These are phyloP conservation scores for Diatrype stigma DNA, from an alignment of 2,329 filamentous ascomycete genomes.

Conservation along the genomic window DNA sequence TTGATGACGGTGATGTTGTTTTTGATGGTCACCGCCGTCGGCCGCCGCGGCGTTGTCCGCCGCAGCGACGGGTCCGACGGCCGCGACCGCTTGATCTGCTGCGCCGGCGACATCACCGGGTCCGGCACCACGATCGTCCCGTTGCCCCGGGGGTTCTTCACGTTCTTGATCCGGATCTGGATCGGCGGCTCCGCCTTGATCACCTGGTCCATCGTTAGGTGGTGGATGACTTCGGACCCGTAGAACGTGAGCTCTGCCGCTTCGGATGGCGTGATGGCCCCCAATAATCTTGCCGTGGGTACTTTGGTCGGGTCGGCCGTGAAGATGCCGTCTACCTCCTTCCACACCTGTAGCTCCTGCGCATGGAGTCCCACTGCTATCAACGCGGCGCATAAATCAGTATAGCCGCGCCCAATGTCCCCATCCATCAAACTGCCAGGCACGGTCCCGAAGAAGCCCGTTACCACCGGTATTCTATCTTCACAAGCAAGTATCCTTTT, in stretches of 20 bases:
- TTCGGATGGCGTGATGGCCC: slow-evolving; percentile 87
- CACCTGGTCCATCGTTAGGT: slow-evolving; percentile 96
- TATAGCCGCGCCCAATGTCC: slow-evolving; percentile 92
- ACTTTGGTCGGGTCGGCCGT: slow-evolving; percentile 78
- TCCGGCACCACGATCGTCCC: slow-evolving; percentile 85
- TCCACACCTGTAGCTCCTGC: slow-evolving; percentile 93
- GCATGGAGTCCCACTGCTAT: slow-evolving; percentile 86
- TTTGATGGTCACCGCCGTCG: slow-evolving; percentile 94
- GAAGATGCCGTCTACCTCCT: slow-evolving; percentile 97
- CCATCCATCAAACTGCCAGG: slow-evolving; percentile 84
- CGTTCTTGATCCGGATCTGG: slow-evolving; percentile 86
- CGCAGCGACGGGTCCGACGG: slow-evolving; percentile 43
- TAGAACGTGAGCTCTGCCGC: slow-evolving; percentile 94
- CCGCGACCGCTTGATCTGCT: slow-evolving; percentile 52
- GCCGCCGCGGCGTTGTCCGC: slow-evolving; percentile 63
- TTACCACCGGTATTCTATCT: slow-evolving; percentile 71
- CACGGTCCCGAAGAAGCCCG: slow-evolving; percentile 92
- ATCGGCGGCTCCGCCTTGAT: slow-evolving; percentile 77
- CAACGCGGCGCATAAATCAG: slow-evolving; percentile 89
- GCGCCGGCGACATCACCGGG: slow-evolving; percentile 47
- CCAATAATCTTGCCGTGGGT: slow-evolving; percentile 84
- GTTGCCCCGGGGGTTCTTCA: slow-evolving; percentile 76
- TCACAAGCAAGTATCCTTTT: slow-evolving; percentile 63
- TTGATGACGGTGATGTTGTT: slow-evolving; percentile 96
- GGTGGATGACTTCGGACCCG: slow-evolving; percentile 95